A percentile compares a stretch with the other conserved stretches of the same genome.
Evolutionary conservation across 2,329 filamentous ascomycete genomes (phyloP).

Genomic region (Teratosphaeriaceae sp.): DNA sequence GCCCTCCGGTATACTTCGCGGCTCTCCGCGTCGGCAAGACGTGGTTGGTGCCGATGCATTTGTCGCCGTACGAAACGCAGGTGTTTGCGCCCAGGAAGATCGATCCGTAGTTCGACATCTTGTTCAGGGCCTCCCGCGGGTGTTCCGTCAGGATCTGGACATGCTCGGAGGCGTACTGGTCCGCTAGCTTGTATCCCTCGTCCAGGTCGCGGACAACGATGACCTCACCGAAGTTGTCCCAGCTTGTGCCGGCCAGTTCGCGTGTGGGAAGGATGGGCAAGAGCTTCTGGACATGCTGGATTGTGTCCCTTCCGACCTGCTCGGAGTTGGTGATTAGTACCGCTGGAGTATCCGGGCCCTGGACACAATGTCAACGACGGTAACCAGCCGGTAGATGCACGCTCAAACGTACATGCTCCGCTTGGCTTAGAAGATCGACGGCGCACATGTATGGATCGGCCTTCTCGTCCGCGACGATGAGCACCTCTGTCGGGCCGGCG

Average conservation of each 20-base stretch:
- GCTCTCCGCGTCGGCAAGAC: slow-evolving; percentile 46
- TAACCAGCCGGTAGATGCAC: background rate
- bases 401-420: too few species aligned
- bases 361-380: too few species aligned
- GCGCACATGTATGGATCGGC: slow-evolving; percentile 9
- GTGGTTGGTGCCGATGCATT: slow-evolving; percentile 50
- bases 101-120: slow-evolving; percentile 5
- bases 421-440: slow-evolving; percentile 6
- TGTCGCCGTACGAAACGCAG: slow-evolving; percentile 48
- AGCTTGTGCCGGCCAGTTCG: slow-evolving; percentile 1
- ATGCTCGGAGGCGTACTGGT: slow-evolving; percentile 7
- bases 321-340: slow-evolving; percentile 7
- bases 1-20: slow-evolving; percentile 45
- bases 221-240: slow-evolving; percentile 8
- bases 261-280: slow-evolving; percentile 1
- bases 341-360: slow-evolving; percentile 5
- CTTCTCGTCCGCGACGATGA: slow-evolving; percentile 44
- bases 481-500: slow-evolving; percentile 48
- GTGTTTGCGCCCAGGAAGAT: slow-evolving; percentile 25
- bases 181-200: slow-evolving; percentile 2
- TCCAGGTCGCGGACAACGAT: slow-evolving; percentile 3
- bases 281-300: slow-evolving; percentile 1
- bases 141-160: slow-evolving; percentile 7
- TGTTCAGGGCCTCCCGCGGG: slow-evolving; percentile 3
- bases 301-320: slow-evolving; percentile 1